Base-by-base conservation (phyloP, 176 grass and related monocot species). In the Saccharum officinarum region DNA sequence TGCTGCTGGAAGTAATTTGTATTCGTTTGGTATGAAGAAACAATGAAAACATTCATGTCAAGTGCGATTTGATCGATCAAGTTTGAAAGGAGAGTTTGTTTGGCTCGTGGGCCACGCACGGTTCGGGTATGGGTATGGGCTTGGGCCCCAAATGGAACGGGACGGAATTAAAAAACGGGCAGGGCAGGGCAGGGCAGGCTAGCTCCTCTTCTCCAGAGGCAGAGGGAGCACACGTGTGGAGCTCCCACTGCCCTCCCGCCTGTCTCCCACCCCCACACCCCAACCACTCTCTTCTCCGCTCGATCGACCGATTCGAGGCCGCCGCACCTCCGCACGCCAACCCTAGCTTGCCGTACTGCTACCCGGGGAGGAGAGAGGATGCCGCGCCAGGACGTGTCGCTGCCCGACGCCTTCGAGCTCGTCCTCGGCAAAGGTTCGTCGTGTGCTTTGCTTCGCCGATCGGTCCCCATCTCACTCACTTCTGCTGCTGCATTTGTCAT, bases 401-500 rank as follows among this genome's bases (percentile, higher is more conserved):
- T 83, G 30, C 72, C 64, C 5, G 30, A 4, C 28, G 38, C 39
- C 50, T 71, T 82, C 39, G 30, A 71, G 22, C 14, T 82, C 28
- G 39, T 82, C 64, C 38, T 83, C 50, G 80, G 80, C 79, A 77
- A 68, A 70, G 79, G 86, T 80, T 28, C 10, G 10, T 14, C 20
- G 7, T 45, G 22, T 41, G 9, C 4, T 71, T 23, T 42, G 20
- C 4, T 42, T 71, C 23, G 12, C 45, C 36, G 36, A 37, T 46
- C 42, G 10, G 10, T 71, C 50, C 1, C 2, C 4, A 30, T 71
- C 34, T 59, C 6, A 10, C 33, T 57, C 50, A 54, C 50, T 54
- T 16, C 15, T 52, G 16, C 49, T 55, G 46, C 38, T 75, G 69
- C 69, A 8, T 45, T 72, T 44, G 22, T n/a, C 39, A 1, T 45